Percentiles rank a stretch among this genome's conserved stretches.
Conservation (phyloP, 441 rosid species). For the Pelargonium exstipulatum region DNA sequence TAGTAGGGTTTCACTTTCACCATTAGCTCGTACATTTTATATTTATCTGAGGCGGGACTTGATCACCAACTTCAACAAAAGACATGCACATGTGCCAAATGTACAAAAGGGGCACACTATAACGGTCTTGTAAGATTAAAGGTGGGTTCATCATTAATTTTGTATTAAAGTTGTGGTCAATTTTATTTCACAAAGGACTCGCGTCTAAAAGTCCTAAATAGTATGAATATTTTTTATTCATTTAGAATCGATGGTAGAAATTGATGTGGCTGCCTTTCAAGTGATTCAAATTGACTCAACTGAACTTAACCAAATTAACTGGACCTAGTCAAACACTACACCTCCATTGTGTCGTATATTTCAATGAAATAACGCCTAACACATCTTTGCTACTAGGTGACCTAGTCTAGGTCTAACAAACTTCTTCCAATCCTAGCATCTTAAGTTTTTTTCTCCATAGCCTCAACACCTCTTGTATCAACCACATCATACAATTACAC, state of each 20-base stretch:
- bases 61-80: too few relatives aligned
- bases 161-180: too few relatives aligned
- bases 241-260: background rate
- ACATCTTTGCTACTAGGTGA: background rate
- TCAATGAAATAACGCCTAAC: background rate
- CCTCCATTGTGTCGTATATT: background rate
- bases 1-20: too few relatives aligned
- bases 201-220: background rate
- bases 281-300: background rate
- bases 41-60: too few relatives aligned
- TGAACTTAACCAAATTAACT: background rate
- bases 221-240: background rate
- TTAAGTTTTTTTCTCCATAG: background rate
- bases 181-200: too few relatives aligned
- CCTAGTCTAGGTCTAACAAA: background rate
- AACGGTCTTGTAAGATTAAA: too few relatives aligned
- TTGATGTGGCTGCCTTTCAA: background rate
- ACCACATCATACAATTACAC: background rate
- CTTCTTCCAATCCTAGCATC: background rate
- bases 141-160: too few relatives aligned
- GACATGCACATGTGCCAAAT: too few relatives aligned
- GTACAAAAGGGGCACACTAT: too few relatives aligned
- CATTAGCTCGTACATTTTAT: too few relatives aligned
- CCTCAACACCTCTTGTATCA: too few relatives aligned
- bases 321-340: background rate